Base-by-base conservation (phyloP, 805 yeast genomes). In the Isabelozyma heimii region DNA sequence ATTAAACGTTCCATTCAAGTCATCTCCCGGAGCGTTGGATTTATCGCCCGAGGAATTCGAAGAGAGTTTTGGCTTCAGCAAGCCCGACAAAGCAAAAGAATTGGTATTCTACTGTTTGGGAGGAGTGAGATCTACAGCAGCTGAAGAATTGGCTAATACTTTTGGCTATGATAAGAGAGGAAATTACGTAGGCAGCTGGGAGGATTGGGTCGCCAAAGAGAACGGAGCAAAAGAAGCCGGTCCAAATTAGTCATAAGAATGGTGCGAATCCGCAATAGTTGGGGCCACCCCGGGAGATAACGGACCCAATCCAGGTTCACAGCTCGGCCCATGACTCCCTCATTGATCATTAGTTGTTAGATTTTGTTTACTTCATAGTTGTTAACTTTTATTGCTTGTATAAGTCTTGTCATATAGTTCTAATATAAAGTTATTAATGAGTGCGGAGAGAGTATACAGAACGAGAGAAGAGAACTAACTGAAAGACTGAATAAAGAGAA, bases 21-120 rank as follows among this genome's bases (percentile, higher is more conserved):
- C 94, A 4, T 81, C 91, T 10, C 98, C 98, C 0, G 96, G 97
- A 16, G 98, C 98, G 0, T 76, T 92, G 51, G 90, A 89, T 44
- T 79, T 92, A 44, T 69, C 84, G 1, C 77, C 79, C 5, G 96
- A 88, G 47, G 96, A 89, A 55, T 92, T 94, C 61, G 79, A 82
- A 59, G 88, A 87, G 37, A 75, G 81, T 43, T 90, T 91, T 71
- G 92, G 95, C 12, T 84, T 91, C 60, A 76, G 75, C 12, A 92
- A 92, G 72, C 99, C 99, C 2, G 57, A 70, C 6, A 67, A 73
- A 43, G 84, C 83, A 45, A 81, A 87, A 62, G 88, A 89, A 56
- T 75, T 92, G 62, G 80, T 92, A 40, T 91, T 92, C 70, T 91
- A 91, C 72, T 92, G 99, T 70, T 81, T 87, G 44, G 97, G 88